Conservation (phyloP, 768 basidiomycete species). For the Russula foetens region DNA sequence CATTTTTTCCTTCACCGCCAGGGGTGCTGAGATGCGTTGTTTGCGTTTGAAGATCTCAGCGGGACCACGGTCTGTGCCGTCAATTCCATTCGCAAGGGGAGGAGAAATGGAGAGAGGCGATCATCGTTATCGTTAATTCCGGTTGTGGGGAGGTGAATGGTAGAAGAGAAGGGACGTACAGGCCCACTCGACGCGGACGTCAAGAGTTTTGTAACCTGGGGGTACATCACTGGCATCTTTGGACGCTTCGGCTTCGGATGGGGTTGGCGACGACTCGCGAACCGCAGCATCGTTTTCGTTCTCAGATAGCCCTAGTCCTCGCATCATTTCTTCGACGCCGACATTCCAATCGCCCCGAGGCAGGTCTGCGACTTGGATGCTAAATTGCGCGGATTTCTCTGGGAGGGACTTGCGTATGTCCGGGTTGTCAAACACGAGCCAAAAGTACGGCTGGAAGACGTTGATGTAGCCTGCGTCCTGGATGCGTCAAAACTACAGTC, state of each 20-base stretch:
- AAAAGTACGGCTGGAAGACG: conserved; percentile 4
- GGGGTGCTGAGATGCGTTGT: not conserved
- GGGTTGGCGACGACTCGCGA: not conserved
- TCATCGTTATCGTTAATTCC: not conserved
- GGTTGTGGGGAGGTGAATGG: not conserved
- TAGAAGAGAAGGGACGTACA: not conserved
- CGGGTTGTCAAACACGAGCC: conserved; percentile 11
- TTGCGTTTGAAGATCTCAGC: not conserved
- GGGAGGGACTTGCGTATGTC: conserved; percentile 1
- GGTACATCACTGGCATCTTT: not conserved
- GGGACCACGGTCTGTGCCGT: not conserved
- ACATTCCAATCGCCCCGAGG: conserved; percentile 6
- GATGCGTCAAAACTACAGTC: not conserved
- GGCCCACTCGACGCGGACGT: not conserved
- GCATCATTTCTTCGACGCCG: conserved; percentile 16
- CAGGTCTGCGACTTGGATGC: not conserved
- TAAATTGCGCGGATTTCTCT: not conserved
- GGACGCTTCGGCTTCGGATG: not conserved
- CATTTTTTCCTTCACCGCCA: not conserved
- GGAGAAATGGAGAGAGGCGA: no score
- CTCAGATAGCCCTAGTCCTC: not conserved
- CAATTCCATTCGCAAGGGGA: no score
- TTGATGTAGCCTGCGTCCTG: not conserved
- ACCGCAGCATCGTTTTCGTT: not conserved
- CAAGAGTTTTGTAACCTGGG: not conserved